A percentile compares a stretch with the other conserved stretches of the same genome.
These are phyloP conservation scores for Dioscorea dumetorum DNA, from an alignment of 106 monocot species.

Conservation along the genomic window DNA sequence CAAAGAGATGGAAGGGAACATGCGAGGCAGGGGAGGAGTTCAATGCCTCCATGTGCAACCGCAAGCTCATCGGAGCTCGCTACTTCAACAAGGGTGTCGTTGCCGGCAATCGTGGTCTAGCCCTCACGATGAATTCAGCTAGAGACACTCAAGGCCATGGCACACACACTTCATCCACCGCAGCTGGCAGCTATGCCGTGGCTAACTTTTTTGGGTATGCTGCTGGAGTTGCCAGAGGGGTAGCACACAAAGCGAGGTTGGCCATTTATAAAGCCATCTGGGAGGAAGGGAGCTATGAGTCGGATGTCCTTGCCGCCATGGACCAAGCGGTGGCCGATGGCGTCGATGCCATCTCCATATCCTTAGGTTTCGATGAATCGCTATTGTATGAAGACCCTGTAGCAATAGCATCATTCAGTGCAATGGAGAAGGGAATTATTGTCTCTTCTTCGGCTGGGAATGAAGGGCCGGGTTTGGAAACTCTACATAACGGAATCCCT, in stretches of 20 bases:
- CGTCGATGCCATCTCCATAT: constrained; percentile 69
- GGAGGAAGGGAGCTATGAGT: constrained; percentile 28
- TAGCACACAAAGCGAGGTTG: constrained; percentile 52
- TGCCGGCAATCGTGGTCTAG: constrained; percentile 57
- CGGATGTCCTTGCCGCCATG: constrained; percentile 59
- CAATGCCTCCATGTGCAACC: constrained; percentile 63
- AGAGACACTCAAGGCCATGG: constrained; percentile 87
- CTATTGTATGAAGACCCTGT: constrained; percentile 56
- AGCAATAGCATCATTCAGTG: constrained; percentile 52
- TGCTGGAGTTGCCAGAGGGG: constrained; percentile 35
- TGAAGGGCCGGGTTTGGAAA: constrained; percentile 25
- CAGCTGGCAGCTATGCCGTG: constrained; percentile 30
- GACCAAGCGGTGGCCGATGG: constrained; percentile 59
- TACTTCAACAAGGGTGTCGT: constrained; percentile 82
- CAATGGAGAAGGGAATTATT: constrained; percentile 57
- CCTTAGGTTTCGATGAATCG: constrained; percentile 34
- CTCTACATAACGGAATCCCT: constrained; percentile 60
- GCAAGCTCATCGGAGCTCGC: constrained; percentile 82
- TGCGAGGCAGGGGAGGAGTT: constrained; percentile 67
- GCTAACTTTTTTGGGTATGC: constrained; percentile 51
- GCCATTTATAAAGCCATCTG: constrained; percentile 65
- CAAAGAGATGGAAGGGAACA: constrained; percentile 56
- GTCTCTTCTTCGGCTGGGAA: constrained; percentile 64
- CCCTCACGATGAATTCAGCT: constrained; percentile 34
- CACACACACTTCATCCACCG: constrained; percentile 85